phyloP scores from a whole-genome alignment of 352 stramenopile genomes.

The Detonula confervacea region DNA sequence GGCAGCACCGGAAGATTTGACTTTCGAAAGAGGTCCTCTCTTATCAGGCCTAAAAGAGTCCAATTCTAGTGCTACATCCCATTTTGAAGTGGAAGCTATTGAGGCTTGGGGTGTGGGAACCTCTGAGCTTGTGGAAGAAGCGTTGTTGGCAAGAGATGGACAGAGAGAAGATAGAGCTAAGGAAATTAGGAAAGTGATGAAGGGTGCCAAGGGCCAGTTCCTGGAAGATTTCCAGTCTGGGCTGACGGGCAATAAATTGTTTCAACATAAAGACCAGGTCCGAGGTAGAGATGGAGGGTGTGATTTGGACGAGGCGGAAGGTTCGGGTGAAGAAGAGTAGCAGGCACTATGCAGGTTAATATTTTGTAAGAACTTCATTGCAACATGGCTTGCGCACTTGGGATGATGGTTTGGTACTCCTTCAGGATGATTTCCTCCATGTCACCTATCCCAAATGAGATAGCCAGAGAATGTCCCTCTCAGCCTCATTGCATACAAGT shows the following conservation, averaged over 20 bases:
- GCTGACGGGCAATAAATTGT: constrained; percentile 77
- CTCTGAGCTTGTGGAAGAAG: constrained; percentile 67
- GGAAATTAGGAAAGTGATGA: constrained; percentile 71
- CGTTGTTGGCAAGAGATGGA: constrained; percentile 44
- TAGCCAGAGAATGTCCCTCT: no score
- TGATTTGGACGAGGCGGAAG: constrained; percentile 28
- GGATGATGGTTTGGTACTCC: no score
- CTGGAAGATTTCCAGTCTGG: constrained; percentile 82
- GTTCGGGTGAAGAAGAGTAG: background rate
- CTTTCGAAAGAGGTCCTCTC: constrained; percentile 74
- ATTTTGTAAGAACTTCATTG: no score
- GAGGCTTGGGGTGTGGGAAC: constrained; percentile 82
- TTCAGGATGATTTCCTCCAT: no score
- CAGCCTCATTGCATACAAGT: no score
- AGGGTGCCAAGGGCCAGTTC: constrained; percentile 82
- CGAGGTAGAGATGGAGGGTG: constrained; percentile 62
- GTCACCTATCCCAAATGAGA: no score
- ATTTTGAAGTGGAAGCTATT: constrained; percentile 78
- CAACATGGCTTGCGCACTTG: no score
- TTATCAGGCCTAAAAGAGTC: constrained; percentile 42
- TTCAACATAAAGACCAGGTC: constrained; percentile 76
- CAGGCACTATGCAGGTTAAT: no score
- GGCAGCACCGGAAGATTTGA: constrained; percentile 68
- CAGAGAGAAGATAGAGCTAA: constrained; percentile 63
- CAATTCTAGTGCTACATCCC: constrained; percentile 16